Evolutionary conservation across 2,329 filamentous ascomycete genomes (phyloP), one percentile per base, ranked within the genome.

Genomic region (Thelonectria blattea): DNA sequence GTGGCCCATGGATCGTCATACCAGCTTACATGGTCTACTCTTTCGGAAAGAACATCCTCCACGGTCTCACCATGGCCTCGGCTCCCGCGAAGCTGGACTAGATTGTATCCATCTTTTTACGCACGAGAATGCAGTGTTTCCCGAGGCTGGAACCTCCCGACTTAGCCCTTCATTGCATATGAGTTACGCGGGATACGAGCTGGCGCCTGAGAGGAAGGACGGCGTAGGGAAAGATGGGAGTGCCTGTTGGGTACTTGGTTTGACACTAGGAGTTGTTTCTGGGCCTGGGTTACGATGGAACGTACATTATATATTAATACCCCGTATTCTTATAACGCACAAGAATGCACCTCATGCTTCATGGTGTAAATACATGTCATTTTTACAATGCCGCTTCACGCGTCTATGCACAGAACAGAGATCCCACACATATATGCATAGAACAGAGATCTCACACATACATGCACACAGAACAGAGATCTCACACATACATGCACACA

Each of bases 1-100:
- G 85, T 63, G 84, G 83, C 62, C 74, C 79, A 0, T 87, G 85
- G 85, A 77, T 87, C 48, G 66, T 87, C 50, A 76, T 81, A 34
- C 79, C 85, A 0, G 69, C 80, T 3, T 82, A 83, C 72, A 83
- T 87, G 76, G 76, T 83, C 55, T 81, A 77, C 67, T 72, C 72
- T 5, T 70, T 85, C 45, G 83, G 83, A 24, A 64, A 70, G 50
- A 81, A 85, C 56, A 80, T 86, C 54, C 56, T 86, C 52, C 70
- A 79, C 15, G 81, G 77, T 0, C 73, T 87, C 34, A 73, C 76
- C 4, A 66, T 68, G 7, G 77, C 78, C 1, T 76, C 78, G 2
- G 66, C 63, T 5, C 71, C 72, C 24, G 60, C 70, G 56, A 83
- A 83, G 70, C 69, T 68, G 6, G 79, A 81, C 46, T 56, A 45